phyloP scores from a whole-genome alignment of 2,329 filamentous ascomycete genomes.

The Pseudocercospora musae region DNA sequence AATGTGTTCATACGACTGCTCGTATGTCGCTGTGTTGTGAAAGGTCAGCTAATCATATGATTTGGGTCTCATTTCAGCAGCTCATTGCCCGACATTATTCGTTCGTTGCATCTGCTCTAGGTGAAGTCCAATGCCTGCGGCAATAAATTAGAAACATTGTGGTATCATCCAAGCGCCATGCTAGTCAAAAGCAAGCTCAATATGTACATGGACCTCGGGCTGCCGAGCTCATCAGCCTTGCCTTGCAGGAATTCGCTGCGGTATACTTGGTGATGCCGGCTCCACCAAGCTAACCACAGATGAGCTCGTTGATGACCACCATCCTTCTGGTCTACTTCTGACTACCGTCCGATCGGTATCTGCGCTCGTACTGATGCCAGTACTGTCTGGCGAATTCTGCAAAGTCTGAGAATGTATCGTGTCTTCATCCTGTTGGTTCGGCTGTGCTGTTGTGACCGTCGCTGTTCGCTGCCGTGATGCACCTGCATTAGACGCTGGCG shows the following conservation, averaged over 20 bases:
- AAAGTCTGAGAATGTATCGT: not conserved
- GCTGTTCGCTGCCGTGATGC: conserved; percentile 3
- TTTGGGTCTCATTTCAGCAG: not conserved
- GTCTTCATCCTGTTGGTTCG: not conserved
- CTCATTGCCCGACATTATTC: too few relatives aligned
- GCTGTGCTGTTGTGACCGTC: conserved; percentile 6
- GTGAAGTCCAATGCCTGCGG: not conserved
- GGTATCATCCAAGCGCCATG: not conserved
- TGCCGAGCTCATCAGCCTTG: not conserved
- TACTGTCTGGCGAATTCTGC: conserved; percentile 3
- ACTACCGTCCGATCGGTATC: conserved; percentile 22
- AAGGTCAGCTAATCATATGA: not conserved
- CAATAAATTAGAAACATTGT: not conserved
- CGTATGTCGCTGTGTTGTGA: not conserved
- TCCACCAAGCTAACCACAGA: conserved; percentile 16
- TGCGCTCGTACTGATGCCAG: conserved; percentile 6
- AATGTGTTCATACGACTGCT: not conserved
- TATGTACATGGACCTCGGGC: not conserved
- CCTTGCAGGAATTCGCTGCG: not conserved
- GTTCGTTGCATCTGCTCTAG: too few relatives aligned
- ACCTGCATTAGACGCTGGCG: not conserved
- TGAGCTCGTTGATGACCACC: conserved; percentile 25
- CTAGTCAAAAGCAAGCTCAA: not conserved
- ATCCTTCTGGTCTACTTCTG: conserved; percentile 20
- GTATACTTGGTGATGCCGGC: not conserved